Conservation (phyloP, 140 eudicot genomes). For the Cichorium intybus region DNA sequence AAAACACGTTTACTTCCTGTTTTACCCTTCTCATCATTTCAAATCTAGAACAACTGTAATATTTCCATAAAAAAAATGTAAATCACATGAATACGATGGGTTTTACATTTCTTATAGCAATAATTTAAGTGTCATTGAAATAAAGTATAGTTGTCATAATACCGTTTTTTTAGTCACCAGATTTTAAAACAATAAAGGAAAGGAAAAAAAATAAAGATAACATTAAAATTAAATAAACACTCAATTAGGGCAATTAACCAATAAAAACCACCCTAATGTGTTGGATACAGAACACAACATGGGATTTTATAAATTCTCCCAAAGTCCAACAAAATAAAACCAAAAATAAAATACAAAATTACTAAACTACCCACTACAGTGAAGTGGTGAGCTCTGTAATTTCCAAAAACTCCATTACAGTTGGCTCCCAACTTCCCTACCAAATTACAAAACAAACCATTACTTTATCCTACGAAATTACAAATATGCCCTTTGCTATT, state of each 20-base stretch:
- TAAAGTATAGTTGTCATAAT: too few species aligned
- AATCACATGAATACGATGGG: too few species aligned
- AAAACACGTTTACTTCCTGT: background rate
- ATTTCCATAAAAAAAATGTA: too few species aligned
- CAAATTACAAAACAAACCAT: conserved; percentile 6
- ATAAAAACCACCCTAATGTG: conserved; percentile 20
- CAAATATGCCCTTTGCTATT: background rate
- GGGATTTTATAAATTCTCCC: conserved; percentile 32
- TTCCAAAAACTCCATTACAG: conserved; percentile 54
- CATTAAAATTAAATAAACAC: background rate
- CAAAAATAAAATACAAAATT: conserved; percentile 10
- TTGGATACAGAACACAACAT: conserved; percentile 6
- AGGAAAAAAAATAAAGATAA: background rate
- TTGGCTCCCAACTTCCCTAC: conserved; percentile 20
- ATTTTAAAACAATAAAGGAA: too few species aligned
- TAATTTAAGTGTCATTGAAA: too few species aligned
- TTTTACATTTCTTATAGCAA: too few species aligned
- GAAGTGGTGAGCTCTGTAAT: conserved; percentile 33
- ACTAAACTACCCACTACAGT: conserved; percentile 28
- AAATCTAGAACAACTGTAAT: too few species aligned
- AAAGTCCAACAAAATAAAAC: conserved; percentile 12
- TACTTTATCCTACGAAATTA: background rate
- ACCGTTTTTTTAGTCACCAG: too few species aligned
- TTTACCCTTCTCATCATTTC: background rate
- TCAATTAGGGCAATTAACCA: background rate